A percentile compares a stretch with the other conserved stretches of the same genome.
phyloP scores from a whole-genome alignment of 108 stramenopile species.

The Mediolabrus comicus region DNA sequence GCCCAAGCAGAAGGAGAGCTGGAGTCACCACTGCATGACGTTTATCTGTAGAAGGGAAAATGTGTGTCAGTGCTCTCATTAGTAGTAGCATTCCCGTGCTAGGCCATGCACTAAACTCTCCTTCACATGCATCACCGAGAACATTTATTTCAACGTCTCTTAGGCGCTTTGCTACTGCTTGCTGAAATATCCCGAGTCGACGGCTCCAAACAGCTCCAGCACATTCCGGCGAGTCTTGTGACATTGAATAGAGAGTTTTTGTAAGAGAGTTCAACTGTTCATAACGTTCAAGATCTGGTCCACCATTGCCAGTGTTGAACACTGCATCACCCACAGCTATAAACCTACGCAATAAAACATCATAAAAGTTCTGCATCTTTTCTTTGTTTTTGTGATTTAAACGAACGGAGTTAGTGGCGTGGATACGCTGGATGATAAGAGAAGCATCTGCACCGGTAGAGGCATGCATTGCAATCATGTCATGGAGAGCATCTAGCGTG shows the following conservation, averaged over 20 bases:
- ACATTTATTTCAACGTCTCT: slow-evolving; percentile 62
- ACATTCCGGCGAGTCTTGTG: slow-evolving; percentile 83
- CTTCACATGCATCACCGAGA: slow-evolving; percentile 52
- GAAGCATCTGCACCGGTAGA: slow-evolving; percentile 80
- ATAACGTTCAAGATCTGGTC: slow-evolving; percentile 66
- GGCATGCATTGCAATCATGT: slow-evolving; percentile 81
- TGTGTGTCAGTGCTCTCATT: slow-evolving; percentile 78
- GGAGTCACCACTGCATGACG: slow-evolving; percentile 91
- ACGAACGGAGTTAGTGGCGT: slow-evolving; percentile 75
- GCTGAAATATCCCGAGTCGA: slow-evolving; percentile 79
- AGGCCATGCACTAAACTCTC: slow-evolving; percentile 78
- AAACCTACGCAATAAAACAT: slow-evolving; percentile 88
- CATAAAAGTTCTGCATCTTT: slow-evolving; percentile 94
- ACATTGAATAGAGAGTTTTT: slow-evolving; percentile 77
- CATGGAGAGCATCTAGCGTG: slow-evolving; percentile 85
- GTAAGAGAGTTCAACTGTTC: slow-evolving; percentile 69
- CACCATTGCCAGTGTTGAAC: slow-evolving; percentile 71
- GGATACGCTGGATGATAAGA: slow-evolving; percentile 79
- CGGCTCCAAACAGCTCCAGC: slow-evolving; percentile 85
- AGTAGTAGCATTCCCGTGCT: slow-evolving; percentile 81
- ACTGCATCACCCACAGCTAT: slow-evolving; percentile 87
- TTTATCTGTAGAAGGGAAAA: slow-evolving; percentile 91
- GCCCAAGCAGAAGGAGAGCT: slow-evolving; percentile 74
- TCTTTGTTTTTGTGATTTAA: slow-evolving; percentile 88
- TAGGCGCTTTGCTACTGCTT: slow-evolving; percentile 84